Base-by-base conservation (phyloP, 768 basidiomycete species). In the Boletus reticuloceps region DNA sequence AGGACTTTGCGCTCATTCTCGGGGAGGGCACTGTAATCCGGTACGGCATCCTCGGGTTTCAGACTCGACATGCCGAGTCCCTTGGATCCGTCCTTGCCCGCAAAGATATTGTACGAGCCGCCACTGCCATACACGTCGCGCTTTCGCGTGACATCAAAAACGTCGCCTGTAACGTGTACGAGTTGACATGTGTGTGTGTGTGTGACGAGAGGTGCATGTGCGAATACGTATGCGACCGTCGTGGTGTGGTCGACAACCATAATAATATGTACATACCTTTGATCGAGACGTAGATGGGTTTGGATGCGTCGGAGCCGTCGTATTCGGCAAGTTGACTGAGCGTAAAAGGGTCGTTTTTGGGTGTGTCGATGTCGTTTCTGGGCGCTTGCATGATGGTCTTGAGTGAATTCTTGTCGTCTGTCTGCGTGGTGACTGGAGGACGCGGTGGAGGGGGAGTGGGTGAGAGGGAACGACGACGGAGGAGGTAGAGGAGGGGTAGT, bases 1-100 rank as follows among this genome's bases (percentile, higher is more conserved):
- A 98, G 77, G 0, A 89, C 87, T 71, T 90, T 89, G 69, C 67
- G 72, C 63, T 95, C 90, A 57, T 82, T 81, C 57, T 84, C 85
- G 41, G 81, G 77, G 50, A 99, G 78, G 0, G 63, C 70, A 62
- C 87, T 91, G 67, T 91, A 97, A 67, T 99, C 94, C 13, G 93
- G 74, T 2, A 94, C 79, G 11, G 95, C 96, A 65, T 98, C 86
- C 70, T 93, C 88, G 5, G 77, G 72, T 51, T 91, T 90, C 62
- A 97, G 74, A 63, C 91, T 94, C 49, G 91, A 94, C 84, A 86
- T 86, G 41, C 94, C 96, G 8, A 99, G 77, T 0, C 89, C 96
- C 59, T 79, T 84, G 9, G 92, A 95, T 0, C 86, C 96, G 65
- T 99, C 96, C 74, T 91, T 96, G 43, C 94, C 96, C 32, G 94